phyloP scores from a whole-genome alignment of 2,329 filamentous ascomycete genomes.

The Apiospora hydei region DNA sequence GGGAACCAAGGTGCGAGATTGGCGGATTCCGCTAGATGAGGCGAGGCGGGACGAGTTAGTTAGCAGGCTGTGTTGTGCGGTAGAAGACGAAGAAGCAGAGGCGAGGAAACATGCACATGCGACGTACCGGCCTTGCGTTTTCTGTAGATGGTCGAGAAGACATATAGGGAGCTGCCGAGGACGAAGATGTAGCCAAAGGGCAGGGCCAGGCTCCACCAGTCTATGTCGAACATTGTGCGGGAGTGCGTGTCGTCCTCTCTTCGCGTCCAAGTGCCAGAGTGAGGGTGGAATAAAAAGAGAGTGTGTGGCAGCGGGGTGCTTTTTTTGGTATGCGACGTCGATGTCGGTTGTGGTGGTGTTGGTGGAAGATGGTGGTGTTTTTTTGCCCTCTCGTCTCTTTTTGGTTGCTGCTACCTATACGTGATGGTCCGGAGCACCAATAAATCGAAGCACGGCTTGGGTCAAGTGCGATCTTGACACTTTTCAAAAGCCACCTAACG shows the following conservation, averaged over 20 bases:
- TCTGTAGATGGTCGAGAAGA: constrained; percentile 92
- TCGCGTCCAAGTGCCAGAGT: not conserved
- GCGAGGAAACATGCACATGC: not conserved
- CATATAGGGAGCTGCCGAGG: constrained; percentile 85
- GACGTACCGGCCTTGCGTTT: constrained; percentile 84
- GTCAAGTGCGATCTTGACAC: constrained; percentile 29
- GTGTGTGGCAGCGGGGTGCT: too few relatives aligned
- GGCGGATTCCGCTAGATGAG: constrained; percentile 71
- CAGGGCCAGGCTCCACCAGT: constrained; percentile 86
- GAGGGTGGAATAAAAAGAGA: too few relatives aligned
- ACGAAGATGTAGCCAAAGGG: constrained; percentile 91
- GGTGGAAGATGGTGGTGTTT: not conserved
- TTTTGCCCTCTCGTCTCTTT: not conserved
- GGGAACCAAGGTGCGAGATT: constrained; percentile 95
- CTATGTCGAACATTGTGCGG: constrained; percentile 54
- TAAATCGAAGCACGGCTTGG: constrained; percentile 16
- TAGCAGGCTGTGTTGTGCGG: constrained; percentile 25
- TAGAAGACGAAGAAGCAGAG: not conserved
- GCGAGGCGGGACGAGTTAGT: constrained; percentile 33
- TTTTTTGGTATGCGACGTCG: not conserved
- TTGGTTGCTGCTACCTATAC: not conserved
- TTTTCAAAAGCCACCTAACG: constrained; percentile 27
- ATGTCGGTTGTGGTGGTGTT: not conserved
- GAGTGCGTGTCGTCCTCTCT: not conserved
- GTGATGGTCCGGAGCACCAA: not conserved